These are phyloP conservation scores for Leishmania guyanensis DNA, from an alignment of 208 protist genomes.

Conservation along the genomic window DNA sequence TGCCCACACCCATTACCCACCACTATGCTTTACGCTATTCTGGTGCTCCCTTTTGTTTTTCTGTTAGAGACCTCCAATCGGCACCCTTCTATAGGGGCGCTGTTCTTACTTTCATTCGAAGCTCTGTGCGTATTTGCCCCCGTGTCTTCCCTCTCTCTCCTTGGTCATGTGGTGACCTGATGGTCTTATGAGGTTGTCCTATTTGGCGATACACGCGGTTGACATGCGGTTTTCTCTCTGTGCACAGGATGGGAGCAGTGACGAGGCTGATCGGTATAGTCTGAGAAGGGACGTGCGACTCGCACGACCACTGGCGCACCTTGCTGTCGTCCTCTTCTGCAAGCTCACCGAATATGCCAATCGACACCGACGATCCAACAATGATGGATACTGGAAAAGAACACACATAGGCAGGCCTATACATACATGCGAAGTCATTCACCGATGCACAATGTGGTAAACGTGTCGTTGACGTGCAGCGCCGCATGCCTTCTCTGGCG, in stretches of 20 bases:
- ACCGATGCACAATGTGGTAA: not conserved
- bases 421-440: not conserved
- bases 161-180: not conserved
- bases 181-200: not conserved
- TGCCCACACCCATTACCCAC: not conserved
- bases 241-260: not conserved
- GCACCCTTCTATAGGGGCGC: no score
- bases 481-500: not conserved
- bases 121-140: not conserved
- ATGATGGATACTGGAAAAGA: not conserved
- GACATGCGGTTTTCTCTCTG: not conserved
- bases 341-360: not conserved
- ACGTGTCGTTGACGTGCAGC: not conserved
- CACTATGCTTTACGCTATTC: not conserved
- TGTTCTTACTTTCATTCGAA: not conserved
- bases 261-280: not conserved
- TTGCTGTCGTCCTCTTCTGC: not conserved
- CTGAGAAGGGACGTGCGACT: not conserved
- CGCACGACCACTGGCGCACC: not conserved
- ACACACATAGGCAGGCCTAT: not conserved
- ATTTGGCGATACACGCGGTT: not conserved
- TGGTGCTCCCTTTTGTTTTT: not conserved
- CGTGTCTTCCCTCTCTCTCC: not conserved
- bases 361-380: not conserved
- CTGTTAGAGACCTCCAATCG: no score